Evolutionary conservation across 768 basidiomycete species (phyloP), one percentile per base, ranked within the genome.

Genomic region (Lepiota brunneoincarnata): DNA sequence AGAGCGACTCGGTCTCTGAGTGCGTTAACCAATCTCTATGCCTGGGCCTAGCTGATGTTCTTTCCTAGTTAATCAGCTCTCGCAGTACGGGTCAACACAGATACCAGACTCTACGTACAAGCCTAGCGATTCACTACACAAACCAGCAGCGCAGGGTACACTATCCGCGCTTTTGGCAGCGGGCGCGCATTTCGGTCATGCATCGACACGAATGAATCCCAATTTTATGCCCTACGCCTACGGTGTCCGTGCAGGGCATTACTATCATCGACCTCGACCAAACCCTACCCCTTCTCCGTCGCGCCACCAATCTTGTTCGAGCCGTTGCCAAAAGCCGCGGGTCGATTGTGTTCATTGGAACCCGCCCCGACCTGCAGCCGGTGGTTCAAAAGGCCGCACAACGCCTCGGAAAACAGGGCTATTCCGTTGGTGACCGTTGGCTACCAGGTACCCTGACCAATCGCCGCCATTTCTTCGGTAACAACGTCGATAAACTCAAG

Each of bases 391-490:
- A 85, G 61, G 91, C 94, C 12, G 88, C 93, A 5, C 80, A 83
- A 60, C 84, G 91, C 38, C 67, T 98, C 56, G 93, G 86, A 21
- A 63, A 75, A 38, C 91, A 91, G 65, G 94, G 87, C 0, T 98
- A 82, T 72, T 83, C 89, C 57, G 86, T 97, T 46, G 86, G 86
- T 14, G 89, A 92, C 52, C 78, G 87, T 65, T 99, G 97, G 97
- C 75, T 94, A 35, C 91, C 96, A 1, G 97, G 97, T n/a, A 91
- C 90, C 20, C 77, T 98, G 60, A 96, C 96, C 42, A 98, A 99
- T 73, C 82, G 82, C 63, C 71, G 79, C 31, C 81, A 88, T 45
- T 76, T 93, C 58, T 91, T 88, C 66, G 81, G 85, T n/a, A 70
- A 73, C 4, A 75, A 81, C 5, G 75, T 82, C 34, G 70, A 76